phyloP scores from a whole-genome alignment of 108 stramenopile species.

The Cylindrotheca fusiformis region DNA sequence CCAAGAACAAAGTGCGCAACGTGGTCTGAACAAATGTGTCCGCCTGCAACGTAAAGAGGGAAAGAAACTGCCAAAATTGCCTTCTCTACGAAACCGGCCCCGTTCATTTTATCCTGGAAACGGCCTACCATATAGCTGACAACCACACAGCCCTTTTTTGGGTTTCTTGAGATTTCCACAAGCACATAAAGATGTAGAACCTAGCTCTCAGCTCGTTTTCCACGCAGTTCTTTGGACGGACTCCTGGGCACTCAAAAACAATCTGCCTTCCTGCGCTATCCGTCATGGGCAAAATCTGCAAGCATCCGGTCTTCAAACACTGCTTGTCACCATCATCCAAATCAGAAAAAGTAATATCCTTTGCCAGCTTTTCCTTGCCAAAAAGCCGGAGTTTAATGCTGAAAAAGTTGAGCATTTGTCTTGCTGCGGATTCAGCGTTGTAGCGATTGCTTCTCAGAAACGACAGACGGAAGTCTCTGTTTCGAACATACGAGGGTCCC shows the following conservation, averaged over 20 bases:
- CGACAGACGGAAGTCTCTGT: constrained; percentile 2
- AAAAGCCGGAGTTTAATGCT: constrained; percentile 12
- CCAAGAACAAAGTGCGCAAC: neutral
- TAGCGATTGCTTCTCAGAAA: constrained; percentile 18
- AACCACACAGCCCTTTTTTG: neutral
- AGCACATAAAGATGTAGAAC: neutral
- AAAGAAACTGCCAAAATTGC: neutral
- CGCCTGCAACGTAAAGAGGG: neutral
- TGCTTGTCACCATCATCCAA: constrained; percentile 5
- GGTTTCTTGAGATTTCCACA: neutral
- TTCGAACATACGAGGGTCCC: constrained; percentile 2
- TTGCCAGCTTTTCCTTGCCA: constrained; percentile 1
- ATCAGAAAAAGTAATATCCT: neutral
- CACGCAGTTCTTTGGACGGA: neutral
- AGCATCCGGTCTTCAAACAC: neutral
- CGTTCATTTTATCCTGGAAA: neutral
- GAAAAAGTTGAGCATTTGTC: constrained; percentile 9
- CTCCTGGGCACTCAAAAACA: neutral
- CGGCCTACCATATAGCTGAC: neutral
- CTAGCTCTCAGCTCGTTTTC: neutral
- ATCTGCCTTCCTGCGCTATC: constrained; percentile 32
- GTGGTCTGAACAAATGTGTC: neutral
- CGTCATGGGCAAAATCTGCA: constrained; percentile 23
- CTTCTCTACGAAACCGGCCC: neutral
- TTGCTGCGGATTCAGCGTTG: constrained; percentile 12